Conservation (phyloP, 176 grass and related monocot genomes). For the Carex scoparia region DNA sequence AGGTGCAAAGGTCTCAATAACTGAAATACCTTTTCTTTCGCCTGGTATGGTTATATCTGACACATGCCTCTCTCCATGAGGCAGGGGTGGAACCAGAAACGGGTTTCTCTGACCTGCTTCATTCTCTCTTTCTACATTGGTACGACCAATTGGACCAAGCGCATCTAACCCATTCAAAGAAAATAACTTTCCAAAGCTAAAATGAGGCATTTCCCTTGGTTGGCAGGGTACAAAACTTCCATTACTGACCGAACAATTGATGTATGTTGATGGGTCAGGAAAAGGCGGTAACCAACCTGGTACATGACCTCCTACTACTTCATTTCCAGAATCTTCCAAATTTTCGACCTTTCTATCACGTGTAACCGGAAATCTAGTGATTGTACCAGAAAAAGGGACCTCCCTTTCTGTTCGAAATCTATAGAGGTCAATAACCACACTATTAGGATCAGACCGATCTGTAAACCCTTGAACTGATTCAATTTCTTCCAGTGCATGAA, state of each 20-base stretch:
- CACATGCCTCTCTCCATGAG: slow-evolving; percentile 39
- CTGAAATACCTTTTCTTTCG: slow-evolving; percentile 41
- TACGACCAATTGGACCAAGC: slow-evolving; percentile 15
- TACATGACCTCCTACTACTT: slow-evolving; percentile 43
- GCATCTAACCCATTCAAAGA: slow-evolving; percentile 39
- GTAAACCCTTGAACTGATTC: slow-evolving; percentile 47
- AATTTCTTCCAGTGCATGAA: slow-evolving; percentile 73
- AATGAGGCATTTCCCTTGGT: slow-evolving; percentile 61
- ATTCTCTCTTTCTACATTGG: slow-evolving; percentile 45
- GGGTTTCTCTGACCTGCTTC: slow-evolving; percentile 48
- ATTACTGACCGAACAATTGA: slow-evolving; percentile 40
- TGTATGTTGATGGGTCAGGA: slow-evolving; percentile 54
- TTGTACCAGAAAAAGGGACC: slow-evolving; percentile 40
- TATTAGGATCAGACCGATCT: slow-evolving; percentile 40
- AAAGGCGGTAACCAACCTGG: slow-evolving; percentile 71
- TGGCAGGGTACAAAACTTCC: slow-evolving; percentile 42
- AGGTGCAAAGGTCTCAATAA: slow-evolving; percentile 71
- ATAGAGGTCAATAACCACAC: slow-evolving; percentile 54
- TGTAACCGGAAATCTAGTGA: slow-evolving; percentile 49
- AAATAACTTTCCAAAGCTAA: slow-evolving; percentile 64
- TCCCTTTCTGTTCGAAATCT: slow-evolving; percentile 38
- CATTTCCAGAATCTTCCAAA: slow-evolving; percentile 28
- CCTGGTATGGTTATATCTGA: slow-evolving; percentile 35
- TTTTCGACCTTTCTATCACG: slow-evolving; percentile 3
- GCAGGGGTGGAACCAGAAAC: slow-evolving; percentile 51